Conservation (phyloP, 2,329 filamentous ascomycete genomes). For the Dothistroma septosporum region DNA sequence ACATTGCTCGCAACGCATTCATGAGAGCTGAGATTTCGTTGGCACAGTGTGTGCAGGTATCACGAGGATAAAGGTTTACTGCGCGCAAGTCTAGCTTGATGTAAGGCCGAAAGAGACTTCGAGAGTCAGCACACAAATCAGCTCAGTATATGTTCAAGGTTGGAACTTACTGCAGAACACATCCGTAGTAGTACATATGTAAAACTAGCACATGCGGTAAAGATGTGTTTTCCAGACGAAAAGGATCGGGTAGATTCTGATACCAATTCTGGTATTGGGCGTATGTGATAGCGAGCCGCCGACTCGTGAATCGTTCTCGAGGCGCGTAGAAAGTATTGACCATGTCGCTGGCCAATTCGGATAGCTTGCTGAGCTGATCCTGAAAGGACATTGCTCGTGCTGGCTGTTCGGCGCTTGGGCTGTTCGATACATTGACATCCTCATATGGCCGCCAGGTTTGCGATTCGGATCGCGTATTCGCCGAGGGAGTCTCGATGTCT, state of each 20-base stretch:
- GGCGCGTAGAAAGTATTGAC: conserved; percentile 70
- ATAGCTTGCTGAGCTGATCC: conserved; percentile 63
- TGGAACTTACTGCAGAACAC: conserved; percentile 56
- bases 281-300: conserved; percentile 61
- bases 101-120: conserved; percentile 67
- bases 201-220: conserved; percentile 69
- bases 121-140: conserved; percentile 54
- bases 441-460: conserved; percentile 37
- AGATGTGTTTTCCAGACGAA: conserved; percentile 64
- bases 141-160: neutral
- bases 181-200: conserved; percentile 37
- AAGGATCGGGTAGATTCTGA: conserved; percentile 59
- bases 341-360: conserved; percentile 68
- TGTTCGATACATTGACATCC: conserved; percentile 37
- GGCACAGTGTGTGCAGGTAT: conserved; percentile 57
- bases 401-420: conserved; percentile 64
- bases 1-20: conserved; percentile 42
- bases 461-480: conserved; percentile 32
- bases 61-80: conserved; percentile 59
- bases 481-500: conserved; percentile 44
- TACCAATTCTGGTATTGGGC: conserved; percentile 70
- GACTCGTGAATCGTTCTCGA: conserved; percentile 59
- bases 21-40: conserved; percentile 44
- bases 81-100: conserved; percentile 58
- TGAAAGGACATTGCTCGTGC: conserved; percentile 49